These are phyloP conservation scores for Cydonia oblonga DNA, from an alignment of 331 rosid species.

Conservation along the genomic window DNA sequence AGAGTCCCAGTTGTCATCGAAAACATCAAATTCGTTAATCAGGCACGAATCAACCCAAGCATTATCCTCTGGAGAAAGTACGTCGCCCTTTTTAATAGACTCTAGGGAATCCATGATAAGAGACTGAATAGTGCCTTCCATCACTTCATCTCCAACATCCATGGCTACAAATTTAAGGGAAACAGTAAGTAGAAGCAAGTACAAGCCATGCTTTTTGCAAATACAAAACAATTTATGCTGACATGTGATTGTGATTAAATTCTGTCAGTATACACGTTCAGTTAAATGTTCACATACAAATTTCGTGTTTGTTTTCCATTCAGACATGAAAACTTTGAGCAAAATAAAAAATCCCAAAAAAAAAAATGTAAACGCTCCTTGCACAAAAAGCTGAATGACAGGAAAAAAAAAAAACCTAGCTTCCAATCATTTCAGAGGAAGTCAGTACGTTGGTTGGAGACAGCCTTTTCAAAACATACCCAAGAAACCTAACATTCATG, in stretches of 20 bases:
- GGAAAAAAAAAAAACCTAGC: too few species aligned
- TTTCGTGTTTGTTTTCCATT: not conserved
- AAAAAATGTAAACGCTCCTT: not conserved
- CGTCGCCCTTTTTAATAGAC: conserved; percentile 15
- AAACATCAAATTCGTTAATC: conserved; percentile 25
- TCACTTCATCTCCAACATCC: conserved; percentile 30
- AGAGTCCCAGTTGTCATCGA: conserved; percentile 36
- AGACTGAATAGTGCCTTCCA: conserved; percentile 24
- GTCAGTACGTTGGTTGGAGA: too few species aligned
- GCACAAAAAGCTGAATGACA: too few species aligned
- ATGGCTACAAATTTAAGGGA: conserved; percentile 31
- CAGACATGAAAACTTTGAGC: not conserved
- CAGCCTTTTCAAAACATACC: not conserved
- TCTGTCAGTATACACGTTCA: not conserved
- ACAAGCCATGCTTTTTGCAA: not conserved
- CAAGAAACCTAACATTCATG: not conserved
- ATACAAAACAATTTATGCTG: not conserved
- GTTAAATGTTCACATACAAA: not conserved
- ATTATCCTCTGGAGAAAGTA: conserved; percentile 49
- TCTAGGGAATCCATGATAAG: not conserved
- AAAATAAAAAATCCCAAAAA: not conserved
- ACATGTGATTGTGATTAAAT: not conserved
- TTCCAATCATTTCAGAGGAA: too few species aligned
- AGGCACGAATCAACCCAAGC: conserved; percentile 75
- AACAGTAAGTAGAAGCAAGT: conserved; percentile 14